Conservation (phyloP, 345 rosid species). For the Chamaenerion angustifolium region DNA sequence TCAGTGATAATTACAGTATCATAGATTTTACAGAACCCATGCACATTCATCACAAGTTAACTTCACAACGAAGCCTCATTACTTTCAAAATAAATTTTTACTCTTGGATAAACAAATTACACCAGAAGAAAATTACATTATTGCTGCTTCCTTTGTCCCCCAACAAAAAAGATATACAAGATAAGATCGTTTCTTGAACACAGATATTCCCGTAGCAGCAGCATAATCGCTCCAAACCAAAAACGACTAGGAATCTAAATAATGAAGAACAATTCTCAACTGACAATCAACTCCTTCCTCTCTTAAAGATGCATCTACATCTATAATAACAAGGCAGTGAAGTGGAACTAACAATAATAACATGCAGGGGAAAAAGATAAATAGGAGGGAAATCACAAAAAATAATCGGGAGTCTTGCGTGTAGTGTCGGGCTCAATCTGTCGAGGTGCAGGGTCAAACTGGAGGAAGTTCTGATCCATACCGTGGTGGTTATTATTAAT, state of each 20-base stretch:
- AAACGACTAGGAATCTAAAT: conserved; percentile 13
- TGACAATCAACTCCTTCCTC: conserved; percentile 24
- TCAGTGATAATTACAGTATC: too few species aligned
- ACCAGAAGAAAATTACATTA: conserved; percentile 11
- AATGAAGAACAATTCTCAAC: conserved; percentile 16
- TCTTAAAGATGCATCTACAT: conserved; percentile 34
- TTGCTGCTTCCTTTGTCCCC: conserved; percentile 14
- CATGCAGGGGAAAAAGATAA: conserved; percentile 9
- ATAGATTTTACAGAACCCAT: too few species aligned
- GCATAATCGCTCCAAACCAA: conserved; percentile 22
- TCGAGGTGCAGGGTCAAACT: conserved; percentile 89
- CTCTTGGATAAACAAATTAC: too few species aligned
- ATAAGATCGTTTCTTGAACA: background rate
- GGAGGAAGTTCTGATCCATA: conserved; percentile 92
- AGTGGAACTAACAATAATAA: conserved; percentile 10
- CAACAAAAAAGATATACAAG: conserved; percentile 16
- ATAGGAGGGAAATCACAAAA: conserved; percentile 48
- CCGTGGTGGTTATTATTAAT: too few species aligned
- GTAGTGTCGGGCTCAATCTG: conserved; percentile 89
- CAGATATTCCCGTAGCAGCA: conserved; percentile 14
- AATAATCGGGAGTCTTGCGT: conserved; percentile 95
- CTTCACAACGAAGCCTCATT: too few species aligned
- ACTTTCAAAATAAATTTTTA: too few species aligned
- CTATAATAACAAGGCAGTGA: background rate
- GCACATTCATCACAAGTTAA: too few species aligned